Evolutionary conservation across 257 asterid species (phyloP).

Genomic region (Solanum megistacrolobum): DNA sequence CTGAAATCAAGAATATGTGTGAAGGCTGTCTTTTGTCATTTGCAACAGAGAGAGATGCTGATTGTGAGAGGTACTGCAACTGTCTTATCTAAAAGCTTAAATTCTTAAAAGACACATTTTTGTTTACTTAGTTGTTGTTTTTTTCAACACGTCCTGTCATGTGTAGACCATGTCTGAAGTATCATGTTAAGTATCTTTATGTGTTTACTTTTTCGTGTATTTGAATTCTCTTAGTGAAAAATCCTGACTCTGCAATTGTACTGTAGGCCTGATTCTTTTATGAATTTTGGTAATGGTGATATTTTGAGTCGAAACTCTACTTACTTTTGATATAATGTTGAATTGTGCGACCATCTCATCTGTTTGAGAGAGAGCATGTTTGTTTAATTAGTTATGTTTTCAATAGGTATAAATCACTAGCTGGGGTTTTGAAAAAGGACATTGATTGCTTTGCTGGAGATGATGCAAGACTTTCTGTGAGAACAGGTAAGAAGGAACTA

Average conservation of each 20-base stretch:
- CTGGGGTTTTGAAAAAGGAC: slow-evolving; percentile 60
- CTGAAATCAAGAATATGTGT: slow-evolving; percentile 64
- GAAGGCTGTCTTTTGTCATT: slow-evolving; percentile 66
- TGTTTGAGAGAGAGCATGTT: background rate
- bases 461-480: slow-evolving; percentile 8
- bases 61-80: background rate
- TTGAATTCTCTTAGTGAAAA: background rate
- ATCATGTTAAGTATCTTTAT: background rate
- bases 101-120: background rate
- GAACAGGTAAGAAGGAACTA: slow-evolving; percentile 20
- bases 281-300: background rate
- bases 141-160: background rate
- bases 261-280: background rate
- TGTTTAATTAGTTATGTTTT: background rate
- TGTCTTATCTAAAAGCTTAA: background rate
- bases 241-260: background rate
- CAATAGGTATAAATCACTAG: slow-evolving; percentile 39
- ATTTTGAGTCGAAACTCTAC: background rate
- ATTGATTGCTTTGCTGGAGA: slow-evolving; percentile 28
- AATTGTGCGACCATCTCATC: background rate
- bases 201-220: background rate
- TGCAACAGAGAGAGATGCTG: slow-evolving; percentile 49
- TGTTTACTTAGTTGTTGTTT: background rate
- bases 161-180: background rate
- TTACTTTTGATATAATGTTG: background rate